Evolutionary conservation across 1,284 basidiomycete genomes (phyloP).

Genomic region (Vanrija sp.): DNA sequence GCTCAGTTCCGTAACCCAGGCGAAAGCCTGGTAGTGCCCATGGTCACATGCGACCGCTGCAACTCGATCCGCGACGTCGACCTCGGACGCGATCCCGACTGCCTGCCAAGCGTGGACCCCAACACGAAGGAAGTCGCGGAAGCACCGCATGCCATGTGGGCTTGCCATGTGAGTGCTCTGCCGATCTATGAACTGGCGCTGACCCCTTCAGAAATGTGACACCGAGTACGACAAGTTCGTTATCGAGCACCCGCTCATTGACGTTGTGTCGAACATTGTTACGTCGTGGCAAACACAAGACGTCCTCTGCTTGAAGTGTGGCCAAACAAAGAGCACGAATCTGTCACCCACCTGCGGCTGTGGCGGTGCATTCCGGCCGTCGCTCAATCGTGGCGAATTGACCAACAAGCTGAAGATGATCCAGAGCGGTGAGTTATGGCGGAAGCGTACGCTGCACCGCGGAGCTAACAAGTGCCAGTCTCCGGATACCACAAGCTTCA

Average conservation of each 20-base stretch:
- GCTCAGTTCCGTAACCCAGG: constrained; percentile 89
- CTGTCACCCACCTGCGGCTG: constrained; percentile 81
- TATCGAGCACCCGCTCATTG: constrained; percentile 83
- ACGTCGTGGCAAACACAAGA: constrained; percentile 84
- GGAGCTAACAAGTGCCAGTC: constrained; percentile 20
- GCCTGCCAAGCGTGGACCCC: constrained; percentile 57
- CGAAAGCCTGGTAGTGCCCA: constrained; percentile 78
- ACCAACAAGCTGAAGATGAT: constrained; percentile 69
- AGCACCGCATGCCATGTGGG: constrained; percentile 48
- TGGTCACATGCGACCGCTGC: constrained; percentile 87
- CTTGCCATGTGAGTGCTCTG: constrained; percentile 42
- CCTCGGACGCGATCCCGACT: constrained; percentile 86
- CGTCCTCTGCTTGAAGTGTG: constrained; percentile 72
- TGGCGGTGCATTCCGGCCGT: constrained; percentile 74
- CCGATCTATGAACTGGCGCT: neutral
- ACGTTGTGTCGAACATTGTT: constrained; percentile 67
- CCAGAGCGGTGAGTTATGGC: constrained; percentile 53
- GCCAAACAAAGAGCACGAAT: constrained; percentile 81
- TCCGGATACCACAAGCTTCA: constrained; percentile 45
- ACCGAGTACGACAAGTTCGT: constrained; percentile 79
- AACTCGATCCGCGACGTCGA: constrained; percentile 88
- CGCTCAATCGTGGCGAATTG: constrained; percentile 65
- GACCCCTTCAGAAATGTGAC: constrained; percentile 57
- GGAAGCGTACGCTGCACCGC: neutral
- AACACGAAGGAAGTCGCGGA: constrained; percentile 37